Evolutionary conservation across 2,329 filamentous ascomycete genomes (phyloP).

Genomic region (Ophiosphaerella narmari): DNA sequence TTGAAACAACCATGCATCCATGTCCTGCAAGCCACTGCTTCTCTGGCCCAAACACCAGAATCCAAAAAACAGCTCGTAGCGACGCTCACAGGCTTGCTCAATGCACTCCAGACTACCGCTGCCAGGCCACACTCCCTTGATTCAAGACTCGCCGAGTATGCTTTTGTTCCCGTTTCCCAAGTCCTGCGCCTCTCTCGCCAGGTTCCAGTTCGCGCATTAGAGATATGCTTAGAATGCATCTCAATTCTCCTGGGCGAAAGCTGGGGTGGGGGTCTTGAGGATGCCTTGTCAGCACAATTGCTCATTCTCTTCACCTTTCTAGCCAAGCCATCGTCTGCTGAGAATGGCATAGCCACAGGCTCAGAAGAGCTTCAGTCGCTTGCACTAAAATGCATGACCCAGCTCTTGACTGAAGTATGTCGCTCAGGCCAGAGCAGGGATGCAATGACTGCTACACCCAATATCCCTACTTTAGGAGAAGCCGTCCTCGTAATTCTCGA

Average conservation of each 20-base stretch:
- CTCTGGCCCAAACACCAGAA: slow-evolving; percentile 53
- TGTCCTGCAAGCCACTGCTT: slow-evolving; percentile 60
- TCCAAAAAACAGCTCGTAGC: slow-evolving; percentile 54
- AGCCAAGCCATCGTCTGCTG: slow-evolving; percentile 69
- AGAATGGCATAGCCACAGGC: slow-evolving; percentile 51
- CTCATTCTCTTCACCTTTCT: slow-evolving; percentile 84
- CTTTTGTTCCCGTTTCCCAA: slow-evolving; percentile 90
- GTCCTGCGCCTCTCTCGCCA: slow-evolving; percentile 77
- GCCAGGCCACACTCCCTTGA: slow-evolving; percentile 61
- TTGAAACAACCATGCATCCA: slow-evolving; percentile 64
- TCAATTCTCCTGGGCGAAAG: slow-evolving; percentile 74
- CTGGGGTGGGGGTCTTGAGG: slow-evolving; percentile 74
- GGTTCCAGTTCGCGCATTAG: slow-evolving; percentile 72
- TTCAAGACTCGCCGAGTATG: slow-evolving; percentile 86
- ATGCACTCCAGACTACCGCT: slow-evolving; percentile 42
- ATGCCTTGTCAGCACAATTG: slow-evolving; percentile 79
- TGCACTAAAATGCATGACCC: slow-evolving; percentile 70
- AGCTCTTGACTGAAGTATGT: slow-evolving; percentile 66
- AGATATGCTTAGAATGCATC: slow-evolving; percentile 77
- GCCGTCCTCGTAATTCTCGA: slow-evolving; percentile 80
- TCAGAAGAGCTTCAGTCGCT: slow-evolving; percentile 77
- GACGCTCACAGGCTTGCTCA: slow-evolving; percentile 53
- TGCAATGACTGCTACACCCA: slow-evolving; percentile 59
- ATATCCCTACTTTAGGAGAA: slow-evolving; percentile 80
- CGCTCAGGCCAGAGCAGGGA: slow-evolving; percentile 55